A percentile compares a stretch with the other conserved stretches of the same genome.
Conservation (phyloP, 768 basidiomycete species). For the Sporobolomyces roseus region DNA sequence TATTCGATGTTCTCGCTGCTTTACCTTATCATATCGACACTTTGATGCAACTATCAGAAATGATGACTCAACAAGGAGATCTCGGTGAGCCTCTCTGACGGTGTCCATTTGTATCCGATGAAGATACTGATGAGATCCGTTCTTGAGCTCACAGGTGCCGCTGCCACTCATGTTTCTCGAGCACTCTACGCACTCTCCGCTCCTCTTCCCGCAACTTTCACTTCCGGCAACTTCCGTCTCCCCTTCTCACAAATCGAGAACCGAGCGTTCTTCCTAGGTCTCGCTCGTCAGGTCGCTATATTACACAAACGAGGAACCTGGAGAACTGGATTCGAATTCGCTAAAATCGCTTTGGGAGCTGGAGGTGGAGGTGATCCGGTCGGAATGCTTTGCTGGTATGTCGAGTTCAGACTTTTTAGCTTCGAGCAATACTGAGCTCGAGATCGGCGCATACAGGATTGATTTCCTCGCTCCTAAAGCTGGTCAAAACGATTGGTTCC, state of each 20-base stretch:
- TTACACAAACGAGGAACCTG: constrained; percentile 83
- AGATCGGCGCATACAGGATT: constrained; percentile 50
- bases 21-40: constrained; percentile 93
- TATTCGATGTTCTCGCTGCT: constrained; percentile 69
- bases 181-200: constrained; percentile 86
- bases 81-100: constrained; percentile 58
- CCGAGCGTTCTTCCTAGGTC: constrained; percentile 80
- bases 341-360: constrained; percentile 53
- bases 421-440: too few relatives aligned
- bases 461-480: constrained; percentile 81
- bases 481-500: constrained; percentile 72
- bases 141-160: constrained; percentile 49
- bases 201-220: constrained; percentile 81
- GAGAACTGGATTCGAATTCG: constrained; percentile 85
- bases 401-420: background rate
- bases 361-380: constrained; percentile 34
- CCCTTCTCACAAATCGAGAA: constrained; percentile 90
- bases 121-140: too few relatives aligned
- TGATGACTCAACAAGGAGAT: constrained; percentile 74
- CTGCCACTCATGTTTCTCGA: constrained; percentile 74
- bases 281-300: constrained; percentile 81
- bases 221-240: constrained; percentile 71
- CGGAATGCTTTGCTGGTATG: constrained; percentile 60
- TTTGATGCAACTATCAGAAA: constrained; percentile 75
- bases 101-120: too few relatives aligned